Evolutionary conservation across 768 basidiomycete genomes (phyloP), one percentile per base, ranked within the genome.

Genomic region (Pisolithus tinctorius): DNA sequence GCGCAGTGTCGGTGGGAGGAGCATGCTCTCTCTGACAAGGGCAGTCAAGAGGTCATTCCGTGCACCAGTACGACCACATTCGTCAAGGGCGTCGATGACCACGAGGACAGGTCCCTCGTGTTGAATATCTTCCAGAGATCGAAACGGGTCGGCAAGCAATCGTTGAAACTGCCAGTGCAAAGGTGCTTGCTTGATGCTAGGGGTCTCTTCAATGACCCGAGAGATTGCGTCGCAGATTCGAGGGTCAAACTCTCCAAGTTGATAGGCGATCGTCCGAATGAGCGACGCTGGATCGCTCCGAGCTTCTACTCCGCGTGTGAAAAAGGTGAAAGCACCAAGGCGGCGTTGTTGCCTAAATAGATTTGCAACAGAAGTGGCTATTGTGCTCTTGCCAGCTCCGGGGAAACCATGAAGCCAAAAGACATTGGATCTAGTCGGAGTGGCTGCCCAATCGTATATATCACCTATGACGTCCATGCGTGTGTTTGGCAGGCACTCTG

Each of bases 341-440:
- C 63, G 66, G 11, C 62, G 62, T 5, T 64, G 51, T 1, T 67
- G 57, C n/a, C 63, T 56, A 26, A 65, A 67, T 23, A 69, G 43
- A 47, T 66, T 63, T 34, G 70, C 70, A 11, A 70, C 50, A 0
- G 71, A 71, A 0, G 64, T 72, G 4, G 70, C 49, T 20, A 71
- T 56, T 1, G 70, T 63, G 36, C 70, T 72, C 58, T 71, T 71
- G 10, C 70, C 71, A 5, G 68, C 51, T 16, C 69, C 69, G 0
- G 70, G 68, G 34, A 68, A 62, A 7, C 70, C 69, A 30, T 66
- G 58, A 27, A 71, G 48, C 69, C 70, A 71, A 37, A 62, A 68
- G 7, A 71, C 48, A 17, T 56, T 68, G 3, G 51, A 29, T 20
- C 52, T 52, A 38, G 48, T 45, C 20, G 66, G 68, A 20, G 48